These are phyloP conservation scores for Dicorynia guianensis DNA, from an alignment of 306 rosid genomes.

Conservation along the genomic window DNA sequence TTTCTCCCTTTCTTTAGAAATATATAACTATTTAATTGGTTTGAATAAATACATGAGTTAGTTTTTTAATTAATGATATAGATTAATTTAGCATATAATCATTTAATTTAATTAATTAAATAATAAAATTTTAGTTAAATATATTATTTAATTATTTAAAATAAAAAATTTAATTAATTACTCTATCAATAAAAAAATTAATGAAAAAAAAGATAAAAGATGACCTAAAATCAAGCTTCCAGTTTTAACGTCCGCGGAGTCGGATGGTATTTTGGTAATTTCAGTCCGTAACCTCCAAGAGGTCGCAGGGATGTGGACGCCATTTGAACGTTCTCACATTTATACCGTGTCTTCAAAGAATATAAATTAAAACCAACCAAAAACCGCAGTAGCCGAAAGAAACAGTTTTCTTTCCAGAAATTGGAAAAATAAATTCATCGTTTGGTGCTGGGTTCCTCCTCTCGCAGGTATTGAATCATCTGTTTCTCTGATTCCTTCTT, in stretches of 20 bases:
- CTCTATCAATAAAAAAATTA: too few species aligned
- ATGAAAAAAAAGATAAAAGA: neutral
- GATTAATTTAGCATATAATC: too few species aligned
- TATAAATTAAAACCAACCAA: constrained; percentile 14
- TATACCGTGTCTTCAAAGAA: neutral
- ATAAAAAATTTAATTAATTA: too few species aligned
- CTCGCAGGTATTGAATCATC: constrained; percentile 49
- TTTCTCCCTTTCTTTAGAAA: too few species aligned
- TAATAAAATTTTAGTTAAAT: too few species aligned
- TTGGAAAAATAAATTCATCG: constrained; percentile 31
- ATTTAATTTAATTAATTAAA: too few species aligned
- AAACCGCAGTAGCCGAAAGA: constrained; percentile 11
- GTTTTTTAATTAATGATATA: too few species aligned
- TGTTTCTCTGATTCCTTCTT: neutral
- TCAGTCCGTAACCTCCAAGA: neutral
- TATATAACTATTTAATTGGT: too few species aligned
- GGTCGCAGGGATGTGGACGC: constrained; percentile 44
- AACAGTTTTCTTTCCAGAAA: constrained; percentile 30
- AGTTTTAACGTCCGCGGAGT: neutral
- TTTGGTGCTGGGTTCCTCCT: constrained; percentile 46
- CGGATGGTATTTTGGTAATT: constrained; percentile 45
- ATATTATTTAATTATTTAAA: too few species aligned
- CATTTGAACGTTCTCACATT: constrained; percentile 35
- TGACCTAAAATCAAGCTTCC: neutral
- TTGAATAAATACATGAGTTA: too few species aligned